These are phyloP conservation scores for Pulveroboletus sp. DNA, from an alignment of 768 basidiomycete genomes.

Conservation along the genomic window DNA sequence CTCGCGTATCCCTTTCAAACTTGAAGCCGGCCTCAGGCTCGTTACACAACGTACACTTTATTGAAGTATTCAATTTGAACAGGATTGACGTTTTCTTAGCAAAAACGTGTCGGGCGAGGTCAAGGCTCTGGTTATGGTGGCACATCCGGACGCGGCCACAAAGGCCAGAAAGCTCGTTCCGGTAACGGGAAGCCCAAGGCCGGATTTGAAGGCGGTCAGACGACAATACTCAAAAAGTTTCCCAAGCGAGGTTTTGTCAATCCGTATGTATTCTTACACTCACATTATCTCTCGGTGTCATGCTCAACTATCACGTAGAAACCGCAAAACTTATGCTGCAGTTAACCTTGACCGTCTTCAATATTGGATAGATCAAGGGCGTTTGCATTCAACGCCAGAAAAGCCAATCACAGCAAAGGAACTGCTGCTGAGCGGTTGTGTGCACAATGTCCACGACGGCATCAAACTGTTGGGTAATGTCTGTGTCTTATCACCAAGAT, in stretches of 20 bases:
- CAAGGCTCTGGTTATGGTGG: slow-evolving; percentile 90
- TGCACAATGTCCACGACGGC: slow-evolving; percentile 88
- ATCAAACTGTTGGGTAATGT: slow-evolving; percentile 90
- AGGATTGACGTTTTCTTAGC: slow-evolving; percentile 42
- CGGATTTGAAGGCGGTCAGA: slow-evolving; percentile 97
- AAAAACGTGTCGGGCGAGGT: slow-evolving; percentile 94
- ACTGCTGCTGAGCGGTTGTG: slow-evolving; percentile 79
- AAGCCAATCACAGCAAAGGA: slow-evolving; percentile 87
- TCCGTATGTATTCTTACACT: slow-evolving; percentile 52
- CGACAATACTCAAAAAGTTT: slow-evolving; percentile 84
- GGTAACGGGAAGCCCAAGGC: slow-evolving; percentile 79
- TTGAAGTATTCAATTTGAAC: neutral
- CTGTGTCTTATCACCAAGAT: slow-evolving; percentile 23
- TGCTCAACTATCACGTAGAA: slow-evolving; percentile 44
- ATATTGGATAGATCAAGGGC: slow-evolving; percentile 85
- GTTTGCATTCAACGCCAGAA: slow-evolving; percentile 72
- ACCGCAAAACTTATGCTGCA: slow-evolving; percentile 71
- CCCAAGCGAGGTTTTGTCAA: slow-evolving; percentile 96
- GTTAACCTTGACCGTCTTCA: slow-evolving; percentile 88
- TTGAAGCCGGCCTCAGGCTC: slow-evolving; percentile 70
- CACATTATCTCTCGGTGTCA: neutral
- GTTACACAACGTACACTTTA: slow-evolving; percentile 54
- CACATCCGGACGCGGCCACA: slow-evolving; percentile 91
- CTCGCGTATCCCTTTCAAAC: slow-evolving; percentile 63
- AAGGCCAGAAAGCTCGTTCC: slow-evolving; percentile 92